Percentiles rank a stretch among this genome's conserved stretches.
Conservation (phyloP, 2,329 filamentous ascomycete species). For the Trichothecium sympodiale region DNA sequence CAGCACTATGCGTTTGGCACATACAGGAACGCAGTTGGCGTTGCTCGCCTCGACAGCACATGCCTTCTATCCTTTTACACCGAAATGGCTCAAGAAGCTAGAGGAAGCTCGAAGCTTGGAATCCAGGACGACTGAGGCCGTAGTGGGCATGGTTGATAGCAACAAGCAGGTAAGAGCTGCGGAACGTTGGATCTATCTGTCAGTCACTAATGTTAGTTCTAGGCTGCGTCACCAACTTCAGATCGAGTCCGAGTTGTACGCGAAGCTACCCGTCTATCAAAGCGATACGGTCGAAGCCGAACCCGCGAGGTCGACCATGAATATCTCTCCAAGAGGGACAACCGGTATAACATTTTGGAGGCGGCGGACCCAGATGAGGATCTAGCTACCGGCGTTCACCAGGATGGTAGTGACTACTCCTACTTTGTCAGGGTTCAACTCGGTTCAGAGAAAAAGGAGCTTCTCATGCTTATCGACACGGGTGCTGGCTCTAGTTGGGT, state of each 20-base stretch:
- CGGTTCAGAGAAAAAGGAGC: constrained; percentile 39
- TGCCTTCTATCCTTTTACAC: constrained; percentile 37
- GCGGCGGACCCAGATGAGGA: constrained; percentile 32
- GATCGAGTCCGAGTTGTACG: constrained; percentile 21
- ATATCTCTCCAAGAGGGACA: constrained; percentile 25
- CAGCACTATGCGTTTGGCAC: constrained; percentile 28
- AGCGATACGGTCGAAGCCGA: constrained; percentile 23
- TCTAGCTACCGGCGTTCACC: constrained; percentile 44
- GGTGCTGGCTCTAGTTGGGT: constrained; percentile 72
- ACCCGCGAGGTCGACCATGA: constrained; percentile 5
- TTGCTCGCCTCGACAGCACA: constrained; percentile 32
- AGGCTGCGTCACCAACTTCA: constrained; percentile 21
- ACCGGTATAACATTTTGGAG: constrained; percentile 34
- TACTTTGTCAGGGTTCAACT: constrained; percentile 50
- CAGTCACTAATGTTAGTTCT: neutral
- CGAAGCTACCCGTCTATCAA: constrained; percentile 24
- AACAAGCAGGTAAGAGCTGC: constrained; percentile 20
- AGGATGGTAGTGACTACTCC: constrained; percentile 55
- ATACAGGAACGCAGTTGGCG: constrained; percentile 32
- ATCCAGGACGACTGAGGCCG: constrained; percentile 16
- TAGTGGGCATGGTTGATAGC: constrained; percentile 21
- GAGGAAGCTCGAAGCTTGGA: constrained; percentile 14
- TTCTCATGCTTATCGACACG: constrained; percentile 56
- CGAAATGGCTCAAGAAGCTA: constrained; percentile 21
- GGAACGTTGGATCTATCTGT: constrained; percentile 8